Evolutionary conservation across 306 rosid species (phyloP).

Genomic region (Sophora flavescens): DNA sequence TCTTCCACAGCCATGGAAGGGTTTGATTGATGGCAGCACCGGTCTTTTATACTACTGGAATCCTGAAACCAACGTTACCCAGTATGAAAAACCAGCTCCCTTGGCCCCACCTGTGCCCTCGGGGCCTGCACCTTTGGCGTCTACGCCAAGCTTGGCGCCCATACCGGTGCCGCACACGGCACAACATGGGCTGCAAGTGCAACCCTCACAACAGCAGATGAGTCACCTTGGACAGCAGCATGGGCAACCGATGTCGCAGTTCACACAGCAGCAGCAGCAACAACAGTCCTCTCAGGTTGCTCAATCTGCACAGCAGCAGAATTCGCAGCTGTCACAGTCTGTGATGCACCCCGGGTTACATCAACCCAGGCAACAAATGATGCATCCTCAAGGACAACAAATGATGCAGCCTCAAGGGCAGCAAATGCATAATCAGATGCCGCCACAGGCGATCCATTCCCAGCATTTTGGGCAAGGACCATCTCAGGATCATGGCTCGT

Average conservation of each 20-base stretch:
- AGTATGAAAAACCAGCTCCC: slow-evolving; percentile 81
- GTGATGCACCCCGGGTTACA: slow-evolving; percentile 60
- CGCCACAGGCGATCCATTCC: slow-evolving; percentile 55
- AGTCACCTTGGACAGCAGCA: slow-evolving; percentile 65
- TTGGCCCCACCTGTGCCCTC: slow-evolving; percentile 60
- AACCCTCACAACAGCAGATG: slow-evolving; percentile 64
- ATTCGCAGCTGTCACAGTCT: slow-evolving; percentile 53
- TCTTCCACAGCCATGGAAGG: slow-evolving; percentile 94
- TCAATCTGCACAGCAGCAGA: slow-evolving; percentile 67
- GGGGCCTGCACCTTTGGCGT: slow-evolving; percentile 53
- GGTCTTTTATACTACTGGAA: slow-evolving; percentile 91
- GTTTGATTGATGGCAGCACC: slow-evolving; percentile 91
- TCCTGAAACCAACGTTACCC: slow-evolving; percentile 92
- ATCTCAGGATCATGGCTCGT: slow-evolving; percentile 65
- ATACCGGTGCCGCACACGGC: slow-evolving; percentile 61
- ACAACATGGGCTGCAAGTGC: slow-evolving; percentile 65
- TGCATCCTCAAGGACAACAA: slow-evolving; percentile 66
- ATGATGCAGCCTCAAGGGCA: slow-evolving; percentile 63
- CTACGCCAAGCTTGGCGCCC: slow-evolving; percentile 70
- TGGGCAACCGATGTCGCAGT: slow-evolving; percentile 58
- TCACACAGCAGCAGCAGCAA: slow-evolving; percentile 66
- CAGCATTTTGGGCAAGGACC: slow-evolving; percentile 69
- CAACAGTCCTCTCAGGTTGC: slow-evolving; percentile 63
- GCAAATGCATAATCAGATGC: slow-evolving; percentile 70
- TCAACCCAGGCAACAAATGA: slow-evolving; percentile 57